A percentile compares a stretch with the other conserved stretches of the same genome.
These are phyloP conservation scores for Plasmodium sp. DNA, from an alignment of 169 alveolate species.

Conservation along the genomic window DNA sequence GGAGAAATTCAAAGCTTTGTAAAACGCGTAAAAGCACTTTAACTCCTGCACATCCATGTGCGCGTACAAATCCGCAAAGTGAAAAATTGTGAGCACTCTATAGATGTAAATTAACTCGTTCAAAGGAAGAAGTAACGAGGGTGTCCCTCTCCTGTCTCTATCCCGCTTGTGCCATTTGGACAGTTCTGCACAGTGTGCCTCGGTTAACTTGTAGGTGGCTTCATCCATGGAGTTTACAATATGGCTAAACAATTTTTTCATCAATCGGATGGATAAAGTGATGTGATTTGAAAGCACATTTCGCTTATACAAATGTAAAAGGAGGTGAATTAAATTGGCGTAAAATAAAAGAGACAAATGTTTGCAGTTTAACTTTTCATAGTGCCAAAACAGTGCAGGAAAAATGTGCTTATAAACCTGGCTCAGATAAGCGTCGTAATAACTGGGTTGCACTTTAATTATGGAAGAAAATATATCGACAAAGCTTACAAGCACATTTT, in stretches of 20 bases:
- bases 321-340: constrained; percentile 58
- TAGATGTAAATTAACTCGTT: constrained; percentile 54
- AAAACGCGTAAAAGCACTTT: constrained; percentile 19
- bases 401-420: constrained; percentile 19
- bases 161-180: constrained; percentile 5
- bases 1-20: constrained; percentile 27
- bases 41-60: constrained; percentile 55
- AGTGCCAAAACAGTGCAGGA: constrained; percentile 2
- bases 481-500: constrained; percentile 5
- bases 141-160: neutral
- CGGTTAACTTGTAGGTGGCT: constrained; percentile 1
- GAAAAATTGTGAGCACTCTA: constrained; percentile 41
- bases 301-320: constrained; percentile 33
- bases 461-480: constrained; percentile 65
- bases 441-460: constrained; percentile 27
- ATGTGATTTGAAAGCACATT: neutral
- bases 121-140: constrained; percentile 7
- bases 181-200: constrained; percentile 9
- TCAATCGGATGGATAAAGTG: constrained; percentile 16
- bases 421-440: constrained; percentile 23
- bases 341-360: constrained; percentile 71
- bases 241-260: neutral
- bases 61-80: constrained; percentile 45
- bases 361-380: constrained; percentile 48
- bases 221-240: constrained; percentile 63